Evolutionary conservation across 768 basidiomycete genomes (phyloP), one percentile per base, ranked within the genome.

Genomic region (Kwoniella pini): DNA sequence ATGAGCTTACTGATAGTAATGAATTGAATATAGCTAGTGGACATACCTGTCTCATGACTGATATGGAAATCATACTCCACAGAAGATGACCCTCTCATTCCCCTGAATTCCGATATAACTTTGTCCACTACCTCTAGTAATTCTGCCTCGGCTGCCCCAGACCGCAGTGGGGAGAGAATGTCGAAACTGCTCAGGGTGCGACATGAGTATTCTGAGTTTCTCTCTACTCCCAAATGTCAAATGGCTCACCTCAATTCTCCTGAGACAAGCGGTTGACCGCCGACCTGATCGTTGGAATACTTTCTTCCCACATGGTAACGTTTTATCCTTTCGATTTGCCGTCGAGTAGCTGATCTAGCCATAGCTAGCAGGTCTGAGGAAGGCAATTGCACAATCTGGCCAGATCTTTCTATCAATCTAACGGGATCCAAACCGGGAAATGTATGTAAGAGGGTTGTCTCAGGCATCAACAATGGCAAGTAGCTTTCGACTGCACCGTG

Each of bases 401-500:
- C 77, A 21, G 46, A 57, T 13, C 85, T 81, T 78, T 95, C 93
- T 28, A 97, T 83, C 65, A 91, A 85, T 5, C 85, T 81, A 2
- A 88, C 89, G 27, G 87, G 85, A 6, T 82, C 84, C 40, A 83
- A 82, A 1, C 87, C 85, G 17, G 85, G 84, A 2, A 82, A 79
- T 28, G 86, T 60, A 43, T 43, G 83, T 48, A 84, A 82, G 1
- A 85, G 82, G 0, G 89, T 57, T 3, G 77, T 78, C 12, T 78
- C 75, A 1, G 80, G 93, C 75, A 91, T 85, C 11, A 96, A 81
- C n/a, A 94, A 77, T 0, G 91, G 88, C 0, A 91, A 88, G 67
- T 90, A 89, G 78, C 88, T 87, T 64, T 92, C 86, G 1, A 95
- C 85, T 2, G 94, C 93, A 5, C 94, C 94, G 71, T 94, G 94